Base-by-base conservation (phyloP, 2,329 filamentous ascomycete genomes). In the Davidsoniella virescens region DNA sequence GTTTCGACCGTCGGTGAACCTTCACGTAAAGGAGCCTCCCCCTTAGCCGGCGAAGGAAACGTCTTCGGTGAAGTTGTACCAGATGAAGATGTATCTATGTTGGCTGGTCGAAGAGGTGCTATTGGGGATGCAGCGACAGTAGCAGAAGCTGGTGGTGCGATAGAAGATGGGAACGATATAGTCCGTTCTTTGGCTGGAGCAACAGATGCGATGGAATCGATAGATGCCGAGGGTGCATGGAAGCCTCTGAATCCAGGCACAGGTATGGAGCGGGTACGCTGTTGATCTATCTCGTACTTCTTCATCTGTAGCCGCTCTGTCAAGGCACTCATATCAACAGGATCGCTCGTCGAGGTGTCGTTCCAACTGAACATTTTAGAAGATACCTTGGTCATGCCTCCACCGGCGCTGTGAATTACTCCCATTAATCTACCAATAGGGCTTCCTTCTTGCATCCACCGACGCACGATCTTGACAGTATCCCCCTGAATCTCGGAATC, bases 371-470 rank as follows among this genome's bases (percentile, higher is more conserved):
- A 56, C 47, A 55, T 47, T 3, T 60, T 64, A 3, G 54, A 55
- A 3, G 58, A 55, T 44, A 56, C 56, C 42, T 77, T 75, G 60
- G 81, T 82, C 55, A 74, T 68, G 52, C 66, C 67, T 38, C 69
- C 70, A 16, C 60, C 60, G 1, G 62, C 64, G 0, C 58, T 58
- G 14, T 67, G 62, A 44, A 65, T 62, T 0, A 66, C 64, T 2
- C 64, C 57, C 20, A 63, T 60, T 5, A 62, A 59, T n/a, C 44
- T 38, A 10, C 51, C 44, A 10, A 47, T 40, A 6, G 47, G 43
- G 16, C 51, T 53, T 29, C 70, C 77, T 56, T 81, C 73, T 56
- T 80, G 75, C 69, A 81, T 78, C 79, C 79, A 83, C 23, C 75
- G 69, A 23, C 73, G 68, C 16, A 82, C 77, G 39, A 76, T 75